A percentile compares a stretch with the other conserved stretches of the same genome.
Conservation (phyloP, 306 rosid species). For the Rosa lucieae region DNA sequence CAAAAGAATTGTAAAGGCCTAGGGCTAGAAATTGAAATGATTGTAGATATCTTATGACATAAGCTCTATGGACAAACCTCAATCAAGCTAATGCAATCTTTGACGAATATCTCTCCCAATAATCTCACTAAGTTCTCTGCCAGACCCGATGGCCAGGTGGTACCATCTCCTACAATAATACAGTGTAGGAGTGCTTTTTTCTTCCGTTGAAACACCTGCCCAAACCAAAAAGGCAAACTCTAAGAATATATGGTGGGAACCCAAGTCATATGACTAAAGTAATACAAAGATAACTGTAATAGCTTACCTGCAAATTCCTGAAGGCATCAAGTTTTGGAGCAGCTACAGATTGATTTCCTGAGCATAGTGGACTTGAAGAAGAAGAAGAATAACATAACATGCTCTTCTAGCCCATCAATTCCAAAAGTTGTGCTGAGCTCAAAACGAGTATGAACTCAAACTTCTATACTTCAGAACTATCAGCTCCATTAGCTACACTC, state of each 20-base stretch:
- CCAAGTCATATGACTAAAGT: conserved; percentile 16
- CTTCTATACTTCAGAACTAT: conserved; percentile 63
- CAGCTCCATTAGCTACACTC: conserved; percentile 58
- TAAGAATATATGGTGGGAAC: neutral
- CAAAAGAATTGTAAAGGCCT: neutral
- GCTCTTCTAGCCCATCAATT: conserved; percentile 72
- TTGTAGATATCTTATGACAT: neutral
- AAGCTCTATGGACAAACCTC: conserved; percentile 57
- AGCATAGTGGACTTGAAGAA: conserved; percentile 82
- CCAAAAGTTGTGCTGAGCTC: conserved; percentile 79
- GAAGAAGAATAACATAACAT: conserved; percentile 60
- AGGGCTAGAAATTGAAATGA: neutral
- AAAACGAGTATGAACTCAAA: conserved; percentile 72
- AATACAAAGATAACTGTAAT: neutral
- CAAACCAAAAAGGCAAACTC: conserved; percentile 26
- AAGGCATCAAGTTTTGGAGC: conserved; percentile 76
- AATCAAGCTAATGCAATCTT: conserved; percentile 77
- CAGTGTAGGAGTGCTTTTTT: conserved; percentile 44
- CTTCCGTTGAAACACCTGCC: conserved; percentile 68
- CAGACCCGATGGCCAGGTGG: conserved; percentile 83
- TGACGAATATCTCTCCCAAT: conserved; percentile 69
- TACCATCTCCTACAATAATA: conserved; percentile 72
- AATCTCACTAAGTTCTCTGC: conserved; percentile 89
- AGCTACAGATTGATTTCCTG: conserved; percentile 87
- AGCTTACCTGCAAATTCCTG: conserved; percentile 71